Conservation (phyloP, 768 basidiomycete genomes). For the Russula vinacea region DNA sequence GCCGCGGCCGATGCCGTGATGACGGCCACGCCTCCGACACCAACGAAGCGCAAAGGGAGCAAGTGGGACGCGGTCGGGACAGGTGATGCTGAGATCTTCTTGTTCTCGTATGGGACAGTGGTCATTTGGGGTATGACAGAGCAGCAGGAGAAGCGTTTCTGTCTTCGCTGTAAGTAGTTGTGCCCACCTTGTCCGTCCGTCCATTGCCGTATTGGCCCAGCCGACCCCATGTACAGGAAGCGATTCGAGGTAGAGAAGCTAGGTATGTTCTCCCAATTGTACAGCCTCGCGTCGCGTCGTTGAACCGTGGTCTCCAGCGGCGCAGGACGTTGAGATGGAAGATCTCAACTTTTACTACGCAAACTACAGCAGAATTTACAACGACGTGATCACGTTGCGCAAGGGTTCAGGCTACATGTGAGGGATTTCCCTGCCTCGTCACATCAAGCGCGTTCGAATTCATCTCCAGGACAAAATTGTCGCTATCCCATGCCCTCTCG, state of each 20-base stretch:
- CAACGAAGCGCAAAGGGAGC: conserved; percentile 49
- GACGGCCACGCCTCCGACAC: conserved; percentile 31
- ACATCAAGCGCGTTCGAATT: conserved; percentile 10
- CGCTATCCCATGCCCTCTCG: conserved; percentile 89
- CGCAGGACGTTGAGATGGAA: conserved; percentile 94
- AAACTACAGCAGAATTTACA: conserved; percentile 95
- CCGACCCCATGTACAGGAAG: conserved; percentile 51
- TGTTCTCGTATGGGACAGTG: conserved; percentile 92
- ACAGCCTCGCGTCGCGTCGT: background rate
- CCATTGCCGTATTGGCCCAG: conserved; percentile 20
- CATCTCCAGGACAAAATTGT: conserved; percentile 81
- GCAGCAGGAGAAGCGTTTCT: conserved; percentile 87
- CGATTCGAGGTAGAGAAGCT: conserved; percentile 92
- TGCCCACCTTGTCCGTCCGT: background rate
- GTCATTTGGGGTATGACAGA: conserved; percentile 99
- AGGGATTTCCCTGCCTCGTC: conserved; percentile 36
- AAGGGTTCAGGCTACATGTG: conserved; percentile 96
- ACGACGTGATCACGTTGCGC: conserved; percentile 93
- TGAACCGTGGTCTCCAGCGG: conserved; percentile 44
- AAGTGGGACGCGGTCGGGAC: conserved; percentile 60
- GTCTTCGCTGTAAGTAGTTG: conserved; percentile 71
- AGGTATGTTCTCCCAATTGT: conserved; percentile 43
- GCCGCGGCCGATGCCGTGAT: conserved; percentile 4
- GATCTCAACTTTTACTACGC: conserved; percentile 97
- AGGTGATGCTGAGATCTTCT: conserved; percentile 81